A percentile compares a stretch with the other conserved stretches of the same genome.
phyloP scores from a whole-genome alignment of 768 basidiomycete species.

The Hypholoma sublateritium region DNA sequence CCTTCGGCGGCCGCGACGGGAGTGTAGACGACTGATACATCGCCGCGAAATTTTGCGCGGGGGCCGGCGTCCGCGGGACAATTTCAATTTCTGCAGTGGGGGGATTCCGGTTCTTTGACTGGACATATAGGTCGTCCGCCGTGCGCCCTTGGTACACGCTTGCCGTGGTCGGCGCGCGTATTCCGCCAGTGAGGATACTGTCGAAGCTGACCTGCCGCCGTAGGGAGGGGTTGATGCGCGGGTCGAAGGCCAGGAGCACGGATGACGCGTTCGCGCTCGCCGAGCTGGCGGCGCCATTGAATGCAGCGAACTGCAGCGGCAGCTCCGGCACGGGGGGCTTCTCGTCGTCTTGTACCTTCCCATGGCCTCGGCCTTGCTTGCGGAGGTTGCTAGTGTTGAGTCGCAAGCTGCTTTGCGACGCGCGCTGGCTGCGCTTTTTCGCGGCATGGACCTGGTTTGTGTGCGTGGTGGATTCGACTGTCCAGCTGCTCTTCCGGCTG shows the following conservation, averaged over 20 bases:
- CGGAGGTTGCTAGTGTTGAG: conserved; percentile 39
- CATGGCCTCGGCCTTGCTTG: conserved; percentile 20
- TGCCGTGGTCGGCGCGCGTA: conserved; percentile 13
- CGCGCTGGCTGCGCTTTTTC: conserved; percentile 58
- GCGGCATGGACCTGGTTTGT: conserved; percentile 60
- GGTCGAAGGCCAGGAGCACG: conserved; percentile 10
- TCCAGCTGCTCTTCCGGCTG: conserved; percentile 34
- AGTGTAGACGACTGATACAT: conserved; percentile 1
- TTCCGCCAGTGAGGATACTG: conserved; percentile 18
- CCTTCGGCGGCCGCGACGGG: conserved; percentile 20
- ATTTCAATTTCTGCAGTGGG: conserved; percentile 29
- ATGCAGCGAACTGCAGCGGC: conserved; percentile 28
- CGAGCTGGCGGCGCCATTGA: conserved; percentile 13
- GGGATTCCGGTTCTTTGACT: conserved; percentile 9
- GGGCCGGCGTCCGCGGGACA: conserved; percentile 30
- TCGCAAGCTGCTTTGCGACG: conserved; percentile 68
- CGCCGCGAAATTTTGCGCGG: conserved; percentile 12
- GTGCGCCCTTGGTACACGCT: conserved; percentile 19
- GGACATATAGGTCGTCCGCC: conserved; percentile 27
- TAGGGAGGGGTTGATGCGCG: conserved; percentile 8
- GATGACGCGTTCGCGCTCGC: conserved; percentile 24
- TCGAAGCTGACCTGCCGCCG: conserved; percentile 25
- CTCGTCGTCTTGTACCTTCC: conserved; percentile 23
- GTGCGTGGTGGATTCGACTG: conserved; percentile 25
- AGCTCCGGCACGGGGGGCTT: conserved; percentile 34